phyloP scores from a whole-genome alignment of 805 yeast genomes.

The Wickerhamiella sorbophila region DNA sequence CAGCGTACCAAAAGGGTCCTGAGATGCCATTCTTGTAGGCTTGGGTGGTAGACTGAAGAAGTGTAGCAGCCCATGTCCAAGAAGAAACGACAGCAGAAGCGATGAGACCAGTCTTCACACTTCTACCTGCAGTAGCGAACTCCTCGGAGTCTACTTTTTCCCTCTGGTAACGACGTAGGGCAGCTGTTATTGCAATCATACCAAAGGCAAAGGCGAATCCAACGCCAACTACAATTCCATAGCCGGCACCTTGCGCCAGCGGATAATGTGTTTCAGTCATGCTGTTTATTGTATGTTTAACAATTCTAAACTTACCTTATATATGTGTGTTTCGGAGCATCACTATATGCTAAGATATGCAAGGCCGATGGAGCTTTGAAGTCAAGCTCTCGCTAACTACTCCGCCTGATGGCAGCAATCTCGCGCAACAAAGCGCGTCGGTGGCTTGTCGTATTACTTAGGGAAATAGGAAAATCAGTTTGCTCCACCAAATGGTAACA shows the following conservation, averaged over 20 bases:
- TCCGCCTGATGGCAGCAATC: no score
- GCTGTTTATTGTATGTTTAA: no score
- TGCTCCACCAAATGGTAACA: no score
- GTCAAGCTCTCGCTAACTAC: no score
- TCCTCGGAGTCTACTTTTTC: constrained; percentile 89
- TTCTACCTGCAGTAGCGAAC: constrained; percentile 83
- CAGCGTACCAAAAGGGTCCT: constrained; percentile 74
- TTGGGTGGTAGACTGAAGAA: constrained; percentile 61
- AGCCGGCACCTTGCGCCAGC: constrained; percentile 68
- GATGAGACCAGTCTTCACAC: constrained; percentile 71
- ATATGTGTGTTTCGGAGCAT: no score
- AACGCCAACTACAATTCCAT: constrained; percentile 78
- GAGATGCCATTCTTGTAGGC: constrained; percentile 65
- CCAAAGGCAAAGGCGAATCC: constrained; percentile 52
- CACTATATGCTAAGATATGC: no score
- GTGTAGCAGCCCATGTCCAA: constrained; percentile 90
- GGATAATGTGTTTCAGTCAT: constrained; percentile 13
- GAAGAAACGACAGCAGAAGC: constrained; percentile 85
- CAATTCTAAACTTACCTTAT: no score
- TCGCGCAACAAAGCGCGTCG: no score
- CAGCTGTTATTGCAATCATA: constrained; percentile 62
- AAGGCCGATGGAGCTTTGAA: no score
- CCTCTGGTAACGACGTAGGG: constrained; percentile 62
- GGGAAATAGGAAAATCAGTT: no score
- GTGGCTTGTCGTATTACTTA: no score